Evolutionary conservation across 2,329 filamentous ascomycete genomes (phyloP), one percentile per base, ranked within the genome.

Genomic region (Ceratocystis eucalypticola): DNA sequence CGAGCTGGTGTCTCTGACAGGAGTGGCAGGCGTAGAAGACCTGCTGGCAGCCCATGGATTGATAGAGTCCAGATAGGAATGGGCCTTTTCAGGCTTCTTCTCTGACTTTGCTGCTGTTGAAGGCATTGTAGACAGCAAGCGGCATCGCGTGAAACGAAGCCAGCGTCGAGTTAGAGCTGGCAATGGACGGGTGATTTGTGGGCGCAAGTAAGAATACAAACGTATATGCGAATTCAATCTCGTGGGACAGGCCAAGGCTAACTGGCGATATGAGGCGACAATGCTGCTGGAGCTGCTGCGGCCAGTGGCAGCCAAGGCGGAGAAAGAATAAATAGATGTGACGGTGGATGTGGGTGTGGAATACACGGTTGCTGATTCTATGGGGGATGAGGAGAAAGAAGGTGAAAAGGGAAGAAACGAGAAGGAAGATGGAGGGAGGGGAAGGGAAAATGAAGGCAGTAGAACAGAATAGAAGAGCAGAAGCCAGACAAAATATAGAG

Each of bases 31-130:
- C 1, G 80, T 81, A 20, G 78, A 75, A 64, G 78, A 79, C 65
- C 80, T 78, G 68, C 74, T 79, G 5, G 71, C 75, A 37, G 77
- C 79, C 84, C 84, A 86, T 0, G 83, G 82, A 66, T 84, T 84
- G 67, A 86, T 81, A 0, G 83, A 84, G 68, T 84, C 83, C 46
- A 86, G 81, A 41, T 84, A 82, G 20, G 81, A 83, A 55, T 80
- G 80, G 1, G 82, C 83, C 74, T 80, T 85, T 72, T 85, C 83
- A 44, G 74, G 69, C 74, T 81, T 84, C 74, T 79, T 82, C 45
- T 80, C 79, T 57, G 70, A 72, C 48, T 73, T 68, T 53, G 67
- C 50, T 12, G 66, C 20, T 48, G 61, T 37, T 10, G 67, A 44
- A 30, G 67, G 64, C 66, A 67, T 67, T 17, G 55, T 53, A 30